Conservation (phyloP, 768 basidiomycete species). For the Suillus subaureus region DNA sequence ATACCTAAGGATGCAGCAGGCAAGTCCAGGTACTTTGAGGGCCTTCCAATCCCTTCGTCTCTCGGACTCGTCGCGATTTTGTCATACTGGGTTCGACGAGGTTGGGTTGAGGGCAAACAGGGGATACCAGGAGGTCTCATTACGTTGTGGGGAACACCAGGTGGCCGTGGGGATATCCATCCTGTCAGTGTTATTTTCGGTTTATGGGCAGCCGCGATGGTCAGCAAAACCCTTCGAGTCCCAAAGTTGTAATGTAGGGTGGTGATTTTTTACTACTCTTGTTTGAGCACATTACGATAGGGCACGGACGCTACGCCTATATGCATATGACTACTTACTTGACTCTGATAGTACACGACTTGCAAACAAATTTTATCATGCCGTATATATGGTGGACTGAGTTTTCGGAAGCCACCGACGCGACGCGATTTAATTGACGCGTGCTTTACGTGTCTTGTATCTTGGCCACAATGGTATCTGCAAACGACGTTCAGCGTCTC, state of each 20-base stretch:
- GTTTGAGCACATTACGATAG: conserved; percentile 1
- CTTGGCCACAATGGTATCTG: conserved; percentile 41
- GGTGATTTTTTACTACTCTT: conserved; percentile 3
- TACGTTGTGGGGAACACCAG: conserved; percentile 69
- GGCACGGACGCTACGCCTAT: not conserved
- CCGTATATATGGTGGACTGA: not conserved
- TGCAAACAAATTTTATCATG: not conserved
- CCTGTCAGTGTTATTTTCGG: conserved; percentile 75
- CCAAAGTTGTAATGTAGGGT: conserved; percentile 62
- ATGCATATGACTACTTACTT: not conserved
- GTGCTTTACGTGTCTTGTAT: conserved; percentile 11
- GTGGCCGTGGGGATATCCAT: conserved; percentile 86
- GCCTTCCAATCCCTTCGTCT: conserved; percentile 93
- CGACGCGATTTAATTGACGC: conserved; percentile 28
- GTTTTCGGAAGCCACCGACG: conserved; percentile 9
- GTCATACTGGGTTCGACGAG: conserved; percentile 80
- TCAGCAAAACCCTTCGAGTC: conserved; percentile 93
- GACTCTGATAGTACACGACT: not conserved
- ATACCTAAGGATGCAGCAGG: conserved; percentile 86
- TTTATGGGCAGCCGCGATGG: conserved; percentile 93
- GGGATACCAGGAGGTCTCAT: conserved; percentile 79
- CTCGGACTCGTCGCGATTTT: conserved; percentile 77
- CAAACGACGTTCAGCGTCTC: conserved; percentile 71
- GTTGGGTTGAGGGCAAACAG: conserved; percentile 79
- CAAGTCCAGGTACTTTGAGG: conserved; percentile 95